Base-by-base conservation (phyloP, 2,329 filamentous ascomycete species). In the Exserohilum turcica region DNA sequence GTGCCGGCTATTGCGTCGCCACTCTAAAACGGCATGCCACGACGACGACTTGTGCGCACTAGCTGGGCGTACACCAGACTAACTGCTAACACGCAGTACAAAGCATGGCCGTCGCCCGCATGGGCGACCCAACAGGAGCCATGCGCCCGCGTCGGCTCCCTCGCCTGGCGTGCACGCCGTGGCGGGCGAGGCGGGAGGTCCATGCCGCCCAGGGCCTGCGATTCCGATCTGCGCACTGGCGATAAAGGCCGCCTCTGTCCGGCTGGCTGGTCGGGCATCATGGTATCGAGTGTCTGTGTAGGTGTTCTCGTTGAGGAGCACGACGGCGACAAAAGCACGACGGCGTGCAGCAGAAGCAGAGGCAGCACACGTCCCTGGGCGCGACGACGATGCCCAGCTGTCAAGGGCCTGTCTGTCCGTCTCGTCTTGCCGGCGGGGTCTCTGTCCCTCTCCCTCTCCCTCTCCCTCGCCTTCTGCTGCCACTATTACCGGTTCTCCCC, bases 1-100 rank as follows among this genome's bases (percentile, higher is more conserved):
- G 54, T 46, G 52, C 54, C 52, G 56, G 38, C 24, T 48, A 59
- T 56, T 57, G 60, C 43, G 40, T 63, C 50, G 63, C 63, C 64
- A 54, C 63, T 55, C 45, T 57, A 56, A 54, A 56, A 53, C 57
- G 48, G 56, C 47, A 54, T 43, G 31, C 29, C 13, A 44, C 28
- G 24, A 45, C 36, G 44, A 32, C 44, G 32, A 27, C 21, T 13
- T 9, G 33, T 43, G 43, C 33, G 40, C 38, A 29, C 37, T 42
- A 43, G n/a, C n/a, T n/a, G n/a, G n/a, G n/a, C n/a, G n/a, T n/a
- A n/a, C n/a, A n/a, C n/a, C n/a, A n/a, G n/a, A n/a, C n/a, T n/a
- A n/a, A n/a, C n/a, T n/a, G n/a, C n/a, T n/a, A n/a, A 37, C 16
- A 16, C 9, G 10, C 8, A 9, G 8, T 42, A 42, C 43, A 54